These are phyloP conservation scores for Xylaria palmicola DNA, from an alignment of 495 filamentous ascomycete species.

Conservation along the genomic window DNA sequence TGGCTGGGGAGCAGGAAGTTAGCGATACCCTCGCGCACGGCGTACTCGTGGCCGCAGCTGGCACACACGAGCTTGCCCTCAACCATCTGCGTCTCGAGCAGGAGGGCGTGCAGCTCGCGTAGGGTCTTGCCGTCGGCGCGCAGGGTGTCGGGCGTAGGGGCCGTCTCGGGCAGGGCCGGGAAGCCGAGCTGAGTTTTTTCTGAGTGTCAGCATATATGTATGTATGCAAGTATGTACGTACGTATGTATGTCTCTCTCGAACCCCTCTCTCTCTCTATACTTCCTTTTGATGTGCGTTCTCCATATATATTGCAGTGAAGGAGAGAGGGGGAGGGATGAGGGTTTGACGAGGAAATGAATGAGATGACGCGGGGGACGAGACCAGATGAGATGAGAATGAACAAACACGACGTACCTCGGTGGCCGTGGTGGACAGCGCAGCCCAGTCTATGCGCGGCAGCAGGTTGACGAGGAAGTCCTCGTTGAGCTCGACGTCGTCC, in stretches of 20 bases:
- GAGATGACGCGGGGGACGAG: no score
- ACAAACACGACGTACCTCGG: slow-evolving; percentile 60
- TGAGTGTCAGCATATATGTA: not conserved
- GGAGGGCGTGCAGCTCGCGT: slow-evolving; percentile 73
- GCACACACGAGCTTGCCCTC: slow-evolving; percentile 89
- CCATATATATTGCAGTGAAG: no score
- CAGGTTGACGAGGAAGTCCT: slow-evolving; percentile 74
- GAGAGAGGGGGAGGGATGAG: no score
- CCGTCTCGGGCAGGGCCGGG: slow-evolving; percentile 63
- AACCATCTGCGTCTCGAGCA: slow-evolving; percentile 86
- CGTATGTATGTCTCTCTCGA: not conserved
- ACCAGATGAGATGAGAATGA: not conserved
- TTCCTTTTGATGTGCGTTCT: no score
- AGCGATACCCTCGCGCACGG: slow-evolving; percentile 89
- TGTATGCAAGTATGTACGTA: not conserved
- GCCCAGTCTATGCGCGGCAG: slow-evolving; percentile 87
- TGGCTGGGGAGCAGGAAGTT: slow-evolving; percentile 95
- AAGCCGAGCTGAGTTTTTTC: slow-evolving; percentile 68
- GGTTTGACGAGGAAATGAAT: no score
- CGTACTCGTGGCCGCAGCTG: slow-evolving; percentile 89
- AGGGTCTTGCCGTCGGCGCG: slow-evolving; percentile 63
- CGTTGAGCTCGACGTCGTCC: slow-evolving; percentile 75
- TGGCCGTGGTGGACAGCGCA: slow-evolving; percentile 66
- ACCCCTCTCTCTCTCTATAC: no score
- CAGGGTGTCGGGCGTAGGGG: slow-evolving; percentile 60